Base-by-base conservation (phyloP, 306 rosid genomes). In the Phaseolus lunatus region DNA sequence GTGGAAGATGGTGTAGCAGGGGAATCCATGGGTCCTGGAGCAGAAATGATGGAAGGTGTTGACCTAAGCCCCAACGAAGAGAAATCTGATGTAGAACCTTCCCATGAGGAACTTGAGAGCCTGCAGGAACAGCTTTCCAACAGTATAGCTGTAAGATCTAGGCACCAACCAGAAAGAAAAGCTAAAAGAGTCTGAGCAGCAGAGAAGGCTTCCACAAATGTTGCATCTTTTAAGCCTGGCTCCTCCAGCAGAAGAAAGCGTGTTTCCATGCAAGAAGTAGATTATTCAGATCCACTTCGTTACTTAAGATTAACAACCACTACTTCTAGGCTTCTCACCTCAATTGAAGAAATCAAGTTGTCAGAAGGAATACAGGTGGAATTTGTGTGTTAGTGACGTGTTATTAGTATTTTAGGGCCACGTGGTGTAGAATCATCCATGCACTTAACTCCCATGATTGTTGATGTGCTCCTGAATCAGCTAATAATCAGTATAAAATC, bases 291-390 rank as follows among this genome's bases (percentile, higher is more conserved):
- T 56, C 99, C 97, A 6, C 82, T 92, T 79, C 94, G 96, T 75
- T 90, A 88, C 84, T 75, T 95, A 78, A 88, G 97, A 89, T 67
- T 91, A 70, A 88, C 97, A 61, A 87, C 97, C 13, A 89, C 83
- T 71, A 27, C 81, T 75, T 70, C 91, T 64, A 85, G 70, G 82
- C 99, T 95, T 83, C 99, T 95, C 68, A 88, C 96, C 68, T 64
- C 86, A 73, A 72, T 76, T 7, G 97, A 95, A 81, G 99, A 95
- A 83, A 82, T 88, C 72, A 85, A 90, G 83, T 79, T 92, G 67
- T 95, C 97, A 14, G 93, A 82, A 85, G 97, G 97, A 86, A 92
- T 95, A 78, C 98, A 92, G 98, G 98, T 95, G 73, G 39, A 71
- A n/a, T 73, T 70, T 16, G 26, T 71, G 37, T 48, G 81, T 56